Conservation (phyloP, 306 rosid genomes). For the Bauhinia variegata region DNA sequence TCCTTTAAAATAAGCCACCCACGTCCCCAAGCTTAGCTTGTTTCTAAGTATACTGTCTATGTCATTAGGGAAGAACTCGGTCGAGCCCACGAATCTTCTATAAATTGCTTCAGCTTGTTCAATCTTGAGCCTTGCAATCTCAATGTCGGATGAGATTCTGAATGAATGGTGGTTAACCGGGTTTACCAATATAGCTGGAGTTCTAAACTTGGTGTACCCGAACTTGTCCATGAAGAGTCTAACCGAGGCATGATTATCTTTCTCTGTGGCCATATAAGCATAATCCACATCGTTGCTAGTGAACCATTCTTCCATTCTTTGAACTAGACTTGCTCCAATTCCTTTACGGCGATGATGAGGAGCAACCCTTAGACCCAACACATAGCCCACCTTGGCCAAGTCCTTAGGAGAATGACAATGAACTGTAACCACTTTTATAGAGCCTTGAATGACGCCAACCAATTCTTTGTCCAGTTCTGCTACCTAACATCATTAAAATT, state of each 20-base stretch:
- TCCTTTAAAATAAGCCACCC: slow-evolving; percentile 75
- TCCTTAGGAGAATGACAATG: slow-evolving; percentile 55
- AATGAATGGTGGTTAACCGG: slow-evolving; percentile 58
- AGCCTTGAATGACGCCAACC: slow-evolving; percentile 91
- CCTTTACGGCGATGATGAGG: slow-evolving; percentile 67
- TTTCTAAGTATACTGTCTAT: slow-evolving; percentile 63
- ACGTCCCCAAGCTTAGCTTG: slow-evolving; percentile 84
- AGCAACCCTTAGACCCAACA: slow-evolving; percentile 76
- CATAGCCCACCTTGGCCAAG: slow-evolving; percentile 75
- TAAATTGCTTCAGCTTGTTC: slow-evolving; percentile 78
- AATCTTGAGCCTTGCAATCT: slow-evolving; percentile 56
- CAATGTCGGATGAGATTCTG: slow-evolving; percentile 52
- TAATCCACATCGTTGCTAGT: slow-evolving; percentile 68
- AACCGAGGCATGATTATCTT: slow-evolving; percentile 74
- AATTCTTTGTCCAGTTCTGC: slow-evolving; percentile 71
- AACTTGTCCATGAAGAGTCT: slow-evolving; percentile 64
- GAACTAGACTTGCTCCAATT: slow-evolving; percentile 66
- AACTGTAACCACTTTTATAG: slow-evolving; percentile 70
- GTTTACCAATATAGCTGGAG: slow-evolving; percentile 73
- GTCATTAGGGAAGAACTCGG: slow-evolving; percentile 81
- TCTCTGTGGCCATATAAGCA: slow-evolving; percentile 83
- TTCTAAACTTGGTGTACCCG: slow-evolving; percentile 67
- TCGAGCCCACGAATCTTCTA: slow-evolving; percentile 64
- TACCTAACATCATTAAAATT: slow-evolving; percentile 52
- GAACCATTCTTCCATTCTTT: slow-evolving; percentile 79